Base-by-base conservation (phyloP, 164 flowering plant species). In the Aristolochia californica region DNA sequence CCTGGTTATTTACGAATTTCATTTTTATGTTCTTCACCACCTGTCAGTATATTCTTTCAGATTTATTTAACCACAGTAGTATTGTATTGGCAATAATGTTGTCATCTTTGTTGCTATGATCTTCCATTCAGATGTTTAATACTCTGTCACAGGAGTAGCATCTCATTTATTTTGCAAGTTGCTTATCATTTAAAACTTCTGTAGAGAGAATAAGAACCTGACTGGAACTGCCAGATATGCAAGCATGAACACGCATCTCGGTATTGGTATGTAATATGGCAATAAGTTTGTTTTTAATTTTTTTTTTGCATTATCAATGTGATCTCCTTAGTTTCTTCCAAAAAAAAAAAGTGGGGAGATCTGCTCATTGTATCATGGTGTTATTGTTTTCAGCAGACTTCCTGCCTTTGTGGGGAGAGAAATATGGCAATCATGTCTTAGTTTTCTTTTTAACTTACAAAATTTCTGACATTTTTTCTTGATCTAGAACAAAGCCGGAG, bases 141-240 rank as follows among this genome's bases (percentile, higher is more conserved):
- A 44, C 43, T n/a, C n/a, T 43, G 23, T 45, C 2, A 17, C 26
- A 0, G 28, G n/a, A 22, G 30, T 17, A 26, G 38, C 34, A 16
- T 34, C 20, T 16, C 28, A 40, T 55, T 30, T 30, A 5, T 55
- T 55, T 5, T 5, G 14, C 4, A 10, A 38, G n/a, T 55, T 55
- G 23, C 48, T 18, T 23, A 11, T 21, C 14, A 21, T 44, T 45
- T 16, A 1, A 12, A 45, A 20, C 0, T 25, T 22, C 45, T 79
- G 79, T 76, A 89, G 97, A 62, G 97, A 89, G 69, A 89, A 89
- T 68, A 89, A 89, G 74, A 89, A 87, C 69, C 72, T 89, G 75
- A 90, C 95, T 55, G 97, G 95, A 48, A 90, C 97, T 30, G 97
- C 97, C 9, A 79, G 97, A 77, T 90, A 90, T 83, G 97, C 97